Base-by-base conservation (phyloP, 768 basidiomycete genomes). In the Pholiota molesta region DNA sequence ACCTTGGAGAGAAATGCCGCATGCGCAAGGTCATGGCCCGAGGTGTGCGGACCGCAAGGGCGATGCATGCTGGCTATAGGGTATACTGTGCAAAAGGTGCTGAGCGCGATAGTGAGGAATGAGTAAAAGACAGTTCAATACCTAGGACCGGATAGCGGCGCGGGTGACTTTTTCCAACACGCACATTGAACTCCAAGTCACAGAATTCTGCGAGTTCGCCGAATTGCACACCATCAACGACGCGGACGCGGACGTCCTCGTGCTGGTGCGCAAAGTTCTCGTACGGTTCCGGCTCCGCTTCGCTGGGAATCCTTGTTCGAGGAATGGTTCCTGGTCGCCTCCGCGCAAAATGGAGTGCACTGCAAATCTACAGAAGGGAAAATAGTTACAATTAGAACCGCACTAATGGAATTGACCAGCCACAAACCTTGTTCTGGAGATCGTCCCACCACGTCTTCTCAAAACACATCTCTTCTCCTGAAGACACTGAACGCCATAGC, bases 401-500 rank as follows among this genome's bases (percentile, higher is more conserved):
- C 11, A 53, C 59, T 42, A 51, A 10, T 19, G 44, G 39, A 16
- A 60, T 40, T 17, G 21, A 19, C 35, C 14, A 33, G 23, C 19
- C 53, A 60, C 79, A 2, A 55, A 92, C 94, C 86, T 97, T 97
- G 79, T 94, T 95, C 72, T 93, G 86, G 26, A 99, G 81, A 74
- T 99, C 97, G 71, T 99, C 97, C 96, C 97, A 99, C 94, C 96
- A 99, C 0, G 97, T 99, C 84, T 99, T 99, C 77, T 97, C 97
- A 33, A 99, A 26, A 26, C 97, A 70, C 97, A 98, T 57, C 96
- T 83, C 76, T 97, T 97, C 79, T 99, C 97, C 71, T 88, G 42
- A 99, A 79, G 33, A 98, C 95, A 63, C 91, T 89, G 80, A 98
- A 99, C 0, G 96, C 94, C 97, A 99, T 99, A 9, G 95, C 97